Evolutionary conservation across 2,329 filamentous ascomycete genomes (phyloP).

Genomic region (Aspergillus sp.): DNA sequence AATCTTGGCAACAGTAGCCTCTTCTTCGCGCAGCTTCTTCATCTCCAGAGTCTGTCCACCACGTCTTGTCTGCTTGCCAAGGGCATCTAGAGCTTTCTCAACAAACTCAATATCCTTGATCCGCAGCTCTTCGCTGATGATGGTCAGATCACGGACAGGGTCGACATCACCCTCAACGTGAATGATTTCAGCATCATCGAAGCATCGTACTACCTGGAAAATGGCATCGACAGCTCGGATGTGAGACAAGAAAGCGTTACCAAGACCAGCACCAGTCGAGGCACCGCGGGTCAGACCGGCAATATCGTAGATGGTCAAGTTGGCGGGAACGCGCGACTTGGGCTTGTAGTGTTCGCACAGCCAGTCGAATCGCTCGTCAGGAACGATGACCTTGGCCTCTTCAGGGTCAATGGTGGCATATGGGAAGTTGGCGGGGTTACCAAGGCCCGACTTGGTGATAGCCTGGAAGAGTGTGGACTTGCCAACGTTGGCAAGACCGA

Average conservation of each 20-base stretch:
- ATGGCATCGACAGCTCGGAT: constrained; percentile 98
- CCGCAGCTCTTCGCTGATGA: constrained; percentile 93
- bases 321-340: constrained; percentile 94
- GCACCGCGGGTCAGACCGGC: constrained; percentile 93
- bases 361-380: constrained; percentile 95
- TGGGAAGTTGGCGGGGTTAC: constrained; percentile 99
- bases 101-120: constrained; percentile 99
- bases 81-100: constrained; percentile 88
- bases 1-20: constrained; percentile 89
- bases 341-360: constrained; percentile 94
- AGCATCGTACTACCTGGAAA: constrained; percentile 94
- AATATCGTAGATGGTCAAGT: constrained; percentile 98
- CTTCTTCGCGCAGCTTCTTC: constrained; percentile 95
- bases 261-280: constrained; percentile 94
- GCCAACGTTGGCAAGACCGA: constrained; percentile 97
- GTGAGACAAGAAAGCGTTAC: constrained; percentile 97
- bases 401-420: constrained; percentile 99
- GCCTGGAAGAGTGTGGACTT: constrained; percentile 99
- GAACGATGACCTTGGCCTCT: constrained; percentile 95
- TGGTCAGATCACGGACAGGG: constrained; percentile 87
- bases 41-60: constrained; percentile 95
- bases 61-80: constrained; percentile 91
- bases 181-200: constrained; percentile 99
- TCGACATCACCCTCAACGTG: constrained; percentile 99
- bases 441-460: constrained; percentile 95